Base-by-base conservation (phyloP, 805 yeast species). In the Candida awuae region DNA sequence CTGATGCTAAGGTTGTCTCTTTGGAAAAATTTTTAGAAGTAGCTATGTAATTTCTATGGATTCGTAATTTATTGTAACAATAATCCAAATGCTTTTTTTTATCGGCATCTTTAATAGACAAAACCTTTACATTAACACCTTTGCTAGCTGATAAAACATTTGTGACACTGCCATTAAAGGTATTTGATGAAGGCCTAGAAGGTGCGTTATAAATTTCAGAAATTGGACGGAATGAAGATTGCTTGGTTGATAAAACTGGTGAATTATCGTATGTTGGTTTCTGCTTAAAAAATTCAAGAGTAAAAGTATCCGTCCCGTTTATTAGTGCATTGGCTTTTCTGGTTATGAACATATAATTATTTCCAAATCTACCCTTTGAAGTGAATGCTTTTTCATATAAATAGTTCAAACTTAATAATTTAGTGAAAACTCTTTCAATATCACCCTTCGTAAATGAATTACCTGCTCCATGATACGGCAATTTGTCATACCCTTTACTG, bases 351-450 rank as follows among this genome's bases (percentile, higher is more conserved):
- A 88, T 71, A 52, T 90, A 90, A 38, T 83, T 81, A 2, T 82
- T 65, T 0, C 94, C 83, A 63, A 80, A 88, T 0, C 95, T 94
- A n/a, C 76, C 71, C 16, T 71, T 75, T 10, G 40, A 35, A 49
- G 77, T 84, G 68, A 78, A 74, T 2, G 86, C 73, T 51, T 78
- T 81, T 55, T 88, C 97, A 42, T 68, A 69, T 26, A 92, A 57
- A 12, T 78, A 69, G 18, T 75, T 73, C 41, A 77, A 76, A 9
- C 83, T 72, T 20, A 85, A 70, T 42, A 92, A 61, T 47, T 80
- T 80, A 56, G 85, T 87, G 46, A 88, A 82, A 6, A 92, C 73
- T 45, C 97, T 67, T 58, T 88, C 95, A 22, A 84, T 68, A 26
- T 80, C 85, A 2, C 77, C 72, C 45, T 77, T 77, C n/a, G 74